Percentiles rank a stretch among this genome's conserved stretches.
These are phyloP conservation scores for Pulveroboletus sp. DNA, from an alignment of 768 basidiomycete genomes.

Conservation along the genomic window DNA sequence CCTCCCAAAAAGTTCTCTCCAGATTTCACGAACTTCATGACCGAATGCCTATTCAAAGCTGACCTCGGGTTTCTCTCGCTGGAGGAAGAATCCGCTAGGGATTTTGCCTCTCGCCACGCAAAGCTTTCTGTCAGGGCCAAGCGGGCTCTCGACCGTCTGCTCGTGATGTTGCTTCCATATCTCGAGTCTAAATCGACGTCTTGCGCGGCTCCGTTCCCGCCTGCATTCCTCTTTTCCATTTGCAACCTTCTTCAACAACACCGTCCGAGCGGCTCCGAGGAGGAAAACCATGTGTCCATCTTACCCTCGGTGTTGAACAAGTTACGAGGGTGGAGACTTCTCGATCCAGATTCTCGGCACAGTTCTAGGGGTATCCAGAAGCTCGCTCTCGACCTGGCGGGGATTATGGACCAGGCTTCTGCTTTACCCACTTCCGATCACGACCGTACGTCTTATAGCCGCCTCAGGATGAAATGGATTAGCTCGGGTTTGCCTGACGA, in stretches of 20 bases:
- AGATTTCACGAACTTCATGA: constrained; percentile 22
- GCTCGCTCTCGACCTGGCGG: constrained; percentile 22
- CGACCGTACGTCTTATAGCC: not conserved
- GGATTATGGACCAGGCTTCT: constrained; percentile 2
- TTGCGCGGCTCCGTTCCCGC: constrained; percentile 2
- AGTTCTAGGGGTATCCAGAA: constrained; percentile 8
- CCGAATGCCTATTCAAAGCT: constrained; percentile 6
- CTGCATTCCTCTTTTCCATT: constrained; percentile 24
- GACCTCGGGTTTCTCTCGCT: not conserved
- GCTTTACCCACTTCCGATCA: not conserved
- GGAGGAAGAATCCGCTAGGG: constrained; percentile 3
- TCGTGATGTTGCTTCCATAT: constrained; percentile 12
- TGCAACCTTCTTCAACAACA: constrained; percentile 13
- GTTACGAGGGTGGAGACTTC: constrained; percentile 25
- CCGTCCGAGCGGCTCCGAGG: not conserved
- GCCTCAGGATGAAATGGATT: constrained; percentile 20
- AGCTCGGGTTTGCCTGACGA: constrained; percentile 5
- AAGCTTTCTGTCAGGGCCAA: constrained; percentile 9
- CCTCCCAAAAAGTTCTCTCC: constrained; percentile 11
- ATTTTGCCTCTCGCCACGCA: not conserved
- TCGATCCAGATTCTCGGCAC: constrained; percentile 14
- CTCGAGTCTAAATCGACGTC: constrained; percentile 3
- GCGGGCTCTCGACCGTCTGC: constrained; percentile 12
- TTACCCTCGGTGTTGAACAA: constrained; percentile 22
- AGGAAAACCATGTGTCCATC: constrained; percentile 1